phyloP scores from a whole-genome alignment of 139 green algal genomes.

The Coelastrella sp. region DNA sequence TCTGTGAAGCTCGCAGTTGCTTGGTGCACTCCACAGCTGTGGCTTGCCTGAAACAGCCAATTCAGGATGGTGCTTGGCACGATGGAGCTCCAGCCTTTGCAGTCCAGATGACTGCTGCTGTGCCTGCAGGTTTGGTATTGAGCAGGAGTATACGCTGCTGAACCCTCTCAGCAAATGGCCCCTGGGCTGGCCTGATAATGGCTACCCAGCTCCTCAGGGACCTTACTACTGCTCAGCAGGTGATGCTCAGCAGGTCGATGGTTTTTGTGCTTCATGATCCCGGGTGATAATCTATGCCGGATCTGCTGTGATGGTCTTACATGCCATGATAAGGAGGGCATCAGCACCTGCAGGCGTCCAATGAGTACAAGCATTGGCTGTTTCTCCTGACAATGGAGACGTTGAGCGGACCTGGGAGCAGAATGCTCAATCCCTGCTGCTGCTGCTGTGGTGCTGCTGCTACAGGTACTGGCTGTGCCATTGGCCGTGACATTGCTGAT shows the following conservation, averaged over 20 bases:
- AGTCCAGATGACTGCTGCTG: background rate
- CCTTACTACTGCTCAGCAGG: slow-evolving; percentile 60
- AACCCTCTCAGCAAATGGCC: slow-evolving; percentile 96
- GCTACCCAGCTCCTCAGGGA: slow-evolving; percentile 84
- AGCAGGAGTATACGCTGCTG: slow-evolving; percentile 98
- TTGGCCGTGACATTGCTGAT: slow-evolving; percentile 95
- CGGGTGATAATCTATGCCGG: too few relatives aligned
- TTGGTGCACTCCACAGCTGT: background rate
- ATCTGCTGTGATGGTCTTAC: too few relatives aligned
- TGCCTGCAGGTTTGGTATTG: slow-evolving; percentile 45
- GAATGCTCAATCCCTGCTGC: background rate
- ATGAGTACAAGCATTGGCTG: too few relatives aligned
- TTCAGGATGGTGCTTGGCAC: background rate
- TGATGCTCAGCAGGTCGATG: slow-evolving; percentile 49
- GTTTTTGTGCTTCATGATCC: too few relatives aligned
- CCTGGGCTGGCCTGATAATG: slow-evolving; percentile 93
- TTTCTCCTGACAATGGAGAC: background rate
- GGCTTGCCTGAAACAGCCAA: too few relatives aligned
- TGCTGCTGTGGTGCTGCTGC: slow-evolving; percentile 92
- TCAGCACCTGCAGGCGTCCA: too few relatives aligned
- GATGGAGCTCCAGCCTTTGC: background rate
- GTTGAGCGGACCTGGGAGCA: background rate
- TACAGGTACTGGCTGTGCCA: slow-evolving; percentile 88
- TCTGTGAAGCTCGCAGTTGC: too few relatives aligned
- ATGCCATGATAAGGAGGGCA: too few relatives aligned